A percentile compares a stretch with the other conserved stretches of the same genome.
Conservation (phyloP, 352 stramenopile species). For the Phytophthora ramorum region DNA sequence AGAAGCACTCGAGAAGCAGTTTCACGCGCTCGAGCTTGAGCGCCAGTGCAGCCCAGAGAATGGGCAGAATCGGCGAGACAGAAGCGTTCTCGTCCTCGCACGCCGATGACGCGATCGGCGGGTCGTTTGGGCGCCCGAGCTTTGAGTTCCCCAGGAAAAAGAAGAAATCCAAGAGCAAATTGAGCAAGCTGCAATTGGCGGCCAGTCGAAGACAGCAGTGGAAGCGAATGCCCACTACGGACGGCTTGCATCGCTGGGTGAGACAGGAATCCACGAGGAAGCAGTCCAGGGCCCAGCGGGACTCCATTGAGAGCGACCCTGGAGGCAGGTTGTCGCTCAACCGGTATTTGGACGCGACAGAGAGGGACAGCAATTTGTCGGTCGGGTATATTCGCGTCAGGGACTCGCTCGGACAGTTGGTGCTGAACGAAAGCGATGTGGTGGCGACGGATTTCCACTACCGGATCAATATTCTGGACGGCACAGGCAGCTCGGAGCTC, state of each 20-base stretch:
- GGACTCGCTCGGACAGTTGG: slow-evolving; percentile 69
- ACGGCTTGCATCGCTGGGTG: slow-evolving; percentile 80
- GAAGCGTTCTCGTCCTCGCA: slow-evolving; percentile 52
- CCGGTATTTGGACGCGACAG: slow-evolving; percentile 57
- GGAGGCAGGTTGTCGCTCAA: slow-evolving; percentile 44
- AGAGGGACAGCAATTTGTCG: slow-evolving; percentile 70
- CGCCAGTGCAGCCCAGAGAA: slow-evolving; percentile 35
- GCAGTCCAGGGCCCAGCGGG: slow-evolving; percentile 35
- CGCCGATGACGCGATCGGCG: slow-evolving; percentile 41
- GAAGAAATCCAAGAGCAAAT: slow-evolving; percentile 30
- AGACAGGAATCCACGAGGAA: slow-evolving; percentile 37
- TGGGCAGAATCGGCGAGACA: slow-evolving; percentile 52
- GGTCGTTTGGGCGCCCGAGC: slow-evolving; percentile 39
- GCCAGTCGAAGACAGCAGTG: slow-evolving; percentile 75
- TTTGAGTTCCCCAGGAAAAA: slow-evolving; percentile 34
- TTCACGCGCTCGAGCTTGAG: slow-evolving; percentile 35
- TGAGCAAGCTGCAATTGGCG: slow-evolving; percentile 83
- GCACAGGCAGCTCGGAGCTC: slow-evolving; percentile 68
- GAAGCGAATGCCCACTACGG: slow-evolving; percentile 79
- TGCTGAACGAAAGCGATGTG: slow-evolving; percentile 85
- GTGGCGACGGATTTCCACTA: slow-evolving; percentile 86
- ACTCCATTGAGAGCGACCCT: slow-evolving; percentile 65
- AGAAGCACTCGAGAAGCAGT: slow-evolving; percentile 37
- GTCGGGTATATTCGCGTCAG: slow-evolving; percentile 82
- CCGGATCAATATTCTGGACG: slow-evolving; percentile 82